Conservation (phyloP, 2,329 filamentous ascomycete genomes). For the Byssochlamys sp. region DNA sequence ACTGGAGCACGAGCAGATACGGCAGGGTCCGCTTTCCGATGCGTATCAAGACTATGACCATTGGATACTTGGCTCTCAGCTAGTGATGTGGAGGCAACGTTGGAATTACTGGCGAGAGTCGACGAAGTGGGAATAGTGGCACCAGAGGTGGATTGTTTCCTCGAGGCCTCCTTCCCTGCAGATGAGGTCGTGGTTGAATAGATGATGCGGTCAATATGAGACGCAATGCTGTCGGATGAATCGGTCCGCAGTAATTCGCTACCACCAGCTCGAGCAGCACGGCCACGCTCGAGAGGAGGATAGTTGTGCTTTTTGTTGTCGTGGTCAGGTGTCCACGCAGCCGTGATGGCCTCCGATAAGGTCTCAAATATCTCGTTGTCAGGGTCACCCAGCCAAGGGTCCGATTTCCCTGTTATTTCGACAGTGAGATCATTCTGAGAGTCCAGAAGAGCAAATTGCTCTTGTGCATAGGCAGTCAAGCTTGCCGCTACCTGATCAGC, state of each 20-base stretch:
- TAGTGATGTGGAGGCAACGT: neutral
- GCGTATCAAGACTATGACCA: neutral
- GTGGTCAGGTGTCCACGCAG: conserved; percentile 58
- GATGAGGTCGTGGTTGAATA: conserved; percentile 29
- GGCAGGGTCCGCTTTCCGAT: neutral
- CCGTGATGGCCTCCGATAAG: conserved; percentile 72
- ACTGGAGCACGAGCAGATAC: conserved; percentile 4
- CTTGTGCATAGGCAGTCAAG: conserved; percentile 57
- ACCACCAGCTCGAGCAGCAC: conserved; percentile 9
- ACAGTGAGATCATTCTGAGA: conserved; percentile 74
- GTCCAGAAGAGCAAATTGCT: conserved; percentile 63
- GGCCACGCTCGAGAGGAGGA: conserved; percentile 16
- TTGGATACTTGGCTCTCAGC: neutral
- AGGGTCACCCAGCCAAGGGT: conserved; percentile 91
- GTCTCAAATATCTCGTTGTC: conserved; percentile 84
- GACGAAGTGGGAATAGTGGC: conserved; percentile 30
- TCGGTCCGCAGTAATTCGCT: conserved; percentile 21
- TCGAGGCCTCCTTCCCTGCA: conserved; percentile 16
- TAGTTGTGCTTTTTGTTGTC: conserved; percentile 26
- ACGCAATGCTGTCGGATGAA: conserved; percentile 31
- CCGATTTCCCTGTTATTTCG: conserved; percentile 82
- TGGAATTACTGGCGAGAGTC: conserved; percentile 24
- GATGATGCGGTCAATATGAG: conserved; percentile 30
- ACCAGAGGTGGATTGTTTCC: conserved; percentile 17
- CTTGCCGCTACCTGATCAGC: conserved; percentile 63